Evolutionary conservation across 495 filamentous ascomycete genomes (phyloP), one percentile per base, ranked within the genome.

Genomic region (Apiosordaria backusii): DNA sequence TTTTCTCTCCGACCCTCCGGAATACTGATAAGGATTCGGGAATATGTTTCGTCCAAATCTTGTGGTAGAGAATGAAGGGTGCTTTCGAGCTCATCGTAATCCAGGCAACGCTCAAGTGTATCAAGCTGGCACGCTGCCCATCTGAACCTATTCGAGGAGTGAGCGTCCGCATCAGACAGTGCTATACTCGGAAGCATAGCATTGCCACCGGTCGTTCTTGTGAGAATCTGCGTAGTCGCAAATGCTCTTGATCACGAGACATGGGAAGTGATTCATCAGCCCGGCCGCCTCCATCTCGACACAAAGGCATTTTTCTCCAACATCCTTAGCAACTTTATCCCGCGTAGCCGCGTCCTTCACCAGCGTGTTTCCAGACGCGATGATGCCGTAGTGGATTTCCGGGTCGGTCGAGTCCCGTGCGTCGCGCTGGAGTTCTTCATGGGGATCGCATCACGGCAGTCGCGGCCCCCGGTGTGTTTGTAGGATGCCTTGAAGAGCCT

Each of bases 201-300:
- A 21, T 52, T 79, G 77, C 77, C 75, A 80, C 16, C 57, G 57
- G 40, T 79, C 70, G 67, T 73, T 72, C 65, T 78, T 78, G 59
- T 78, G 76, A 67, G 72, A 74, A 61, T 80, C 78, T n/a, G 77
- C 69, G 65, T 81, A 81, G 62, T 81, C 77, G 50, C 72, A 76
- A n/a, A 79, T 76, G 9, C 74, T 72, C 62, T 77, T 77, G 67
- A 80, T 76, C 16, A 81, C 69, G 0, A 80, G 19, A 57, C 66
- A 72, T 16, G 70, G 72, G 23, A 73, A 66, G 21, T 65, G 50
- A 10, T 71, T 66, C 60, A 65, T 62, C 2, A 73, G 58, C 4
- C 58, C 58, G 26, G 58, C 58, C 58, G 58, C 61, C 62, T 72
- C 69, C 35, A 69, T 75, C 76, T 79, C 77, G 68, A 79, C 3